Conservation (phyloP, 805 yeast species). For the Myxozyma neotropica region DNA sequence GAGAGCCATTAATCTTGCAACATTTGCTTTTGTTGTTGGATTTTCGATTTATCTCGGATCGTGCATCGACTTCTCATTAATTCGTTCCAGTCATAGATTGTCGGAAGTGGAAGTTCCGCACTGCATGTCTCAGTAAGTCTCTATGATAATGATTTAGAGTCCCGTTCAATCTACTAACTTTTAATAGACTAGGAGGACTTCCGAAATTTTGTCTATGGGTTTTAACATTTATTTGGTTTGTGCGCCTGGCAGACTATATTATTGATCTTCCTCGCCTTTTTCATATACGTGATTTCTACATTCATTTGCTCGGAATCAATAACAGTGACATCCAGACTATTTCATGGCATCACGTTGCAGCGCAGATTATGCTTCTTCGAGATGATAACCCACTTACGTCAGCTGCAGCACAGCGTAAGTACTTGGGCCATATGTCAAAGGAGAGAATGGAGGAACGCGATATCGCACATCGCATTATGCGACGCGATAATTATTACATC, state of each 20-base stretch:
- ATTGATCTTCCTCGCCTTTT: constrained; percentile 65
- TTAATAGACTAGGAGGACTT: constrained; percentile 20
- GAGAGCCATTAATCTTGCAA: constrained; percentile 65
- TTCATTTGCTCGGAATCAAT: constrained; percentile 65
- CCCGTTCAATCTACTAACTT: background rate
- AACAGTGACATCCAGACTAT: constrained; percentile 87
- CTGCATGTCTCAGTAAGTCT: constrained; percentile 49
- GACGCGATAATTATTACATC: constrained; percentile 90
- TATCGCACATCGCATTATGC: constrained; percentile 93
- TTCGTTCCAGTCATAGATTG: constrained; percentile 41
- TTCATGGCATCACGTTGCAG: constrained; percentile 86
- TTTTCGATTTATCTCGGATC: constrained; percentile 77
- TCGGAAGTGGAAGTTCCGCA: constrained; percentile 50
- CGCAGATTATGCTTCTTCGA: constrained; percentile 68
- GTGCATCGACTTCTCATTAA: constrained; percentile 70
- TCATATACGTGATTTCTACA: constrained; percentile 78
- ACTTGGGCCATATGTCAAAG: constrained; percentile 53
- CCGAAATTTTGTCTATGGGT: constrained; percentile 67
- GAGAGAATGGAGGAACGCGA: constrained; percentile 86
- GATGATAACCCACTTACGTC: constrained; percentile 78
- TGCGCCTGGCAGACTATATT: constrained; percentile 49
- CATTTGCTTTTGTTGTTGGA: constrained; percentile 75
- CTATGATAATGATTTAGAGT: background rate
- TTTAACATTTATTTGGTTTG: constrained; percentile 51
- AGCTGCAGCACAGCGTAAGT: constrained; percentile 28